phyloP scores from a whole-genome alignment of 805 yeast species.

The Candida mattraensis region DNA sequence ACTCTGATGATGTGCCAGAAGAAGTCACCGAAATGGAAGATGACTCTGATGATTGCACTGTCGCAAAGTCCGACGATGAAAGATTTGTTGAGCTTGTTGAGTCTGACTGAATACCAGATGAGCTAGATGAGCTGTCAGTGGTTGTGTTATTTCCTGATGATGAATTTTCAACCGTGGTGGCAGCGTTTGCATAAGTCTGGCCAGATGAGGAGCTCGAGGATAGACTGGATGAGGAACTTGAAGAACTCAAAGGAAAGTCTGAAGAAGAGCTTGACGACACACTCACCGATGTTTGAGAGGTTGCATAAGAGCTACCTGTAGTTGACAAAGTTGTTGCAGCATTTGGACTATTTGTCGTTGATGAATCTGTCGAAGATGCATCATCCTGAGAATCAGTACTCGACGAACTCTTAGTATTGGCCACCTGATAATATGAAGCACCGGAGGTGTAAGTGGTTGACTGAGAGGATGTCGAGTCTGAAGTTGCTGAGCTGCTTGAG shows the following conservation, averaged over 20 bases:
- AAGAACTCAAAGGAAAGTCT: no score
- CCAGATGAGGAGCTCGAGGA: no score
- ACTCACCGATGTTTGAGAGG: slow-evolving; percentile 9
- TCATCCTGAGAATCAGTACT: no score
- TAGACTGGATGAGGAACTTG: no score
- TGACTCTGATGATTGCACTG: neutral
- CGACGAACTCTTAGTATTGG: no score
- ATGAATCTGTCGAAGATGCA: neutral
- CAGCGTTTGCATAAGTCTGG: slow-evolving; percentile 8
- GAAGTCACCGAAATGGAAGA: slow-evolving; percentile 2
- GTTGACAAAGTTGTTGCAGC: neutral
- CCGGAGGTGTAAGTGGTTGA: no score
- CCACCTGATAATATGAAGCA: no score
- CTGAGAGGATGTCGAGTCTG: no score
- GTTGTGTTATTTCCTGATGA: slow-evolving; percentile 4
- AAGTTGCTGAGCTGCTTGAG: no score
- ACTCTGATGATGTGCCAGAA: neutral
- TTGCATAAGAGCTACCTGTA: slow-evolving; percentile 5
- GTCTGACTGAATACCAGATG: neutral
- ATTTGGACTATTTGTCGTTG: slow-evolving; percentile 1
- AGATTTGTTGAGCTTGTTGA: neutral
- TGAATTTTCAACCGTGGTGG: slow-evolving; percentile 17
- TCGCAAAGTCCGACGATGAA: neutral
- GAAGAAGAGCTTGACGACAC: neutral
- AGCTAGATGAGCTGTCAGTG: neutral